Conservation (phyloP, 352 stramenopile species). For the Phytophthora pluvialis region DNA sequence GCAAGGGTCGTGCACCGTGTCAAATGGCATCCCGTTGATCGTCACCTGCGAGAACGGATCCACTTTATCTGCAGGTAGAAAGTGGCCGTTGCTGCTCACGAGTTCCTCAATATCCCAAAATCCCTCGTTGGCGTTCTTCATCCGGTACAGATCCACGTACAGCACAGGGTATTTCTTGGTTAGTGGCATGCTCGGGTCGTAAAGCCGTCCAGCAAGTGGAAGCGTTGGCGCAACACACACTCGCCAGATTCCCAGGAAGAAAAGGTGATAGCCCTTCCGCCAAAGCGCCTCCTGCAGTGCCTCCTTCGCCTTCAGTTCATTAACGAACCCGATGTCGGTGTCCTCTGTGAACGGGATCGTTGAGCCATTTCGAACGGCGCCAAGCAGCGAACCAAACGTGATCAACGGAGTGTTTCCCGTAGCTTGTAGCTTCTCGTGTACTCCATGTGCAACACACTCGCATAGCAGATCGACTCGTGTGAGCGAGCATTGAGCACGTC, state of each 20-base stretch:
- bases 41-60: conserved; percentile 33
- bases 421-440: conserved; percentile 47
- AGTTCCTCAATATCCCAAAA: conserved; percentile 37
- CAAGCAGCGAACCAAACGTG: conserved; percentile 53
- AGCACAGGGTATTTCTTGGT: conserved; percentile 27
- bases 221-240: conserved; percentile 52
- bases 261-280: conserved; percentile 63
- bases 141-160: conserved; percentile 51
- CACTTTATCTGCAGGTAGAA: conserved; percentile 25
- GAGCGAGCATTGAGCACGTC: conserved; percentile 40
- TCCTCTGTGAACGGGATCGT: conserved; percentile 68
- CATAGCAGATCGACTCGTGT: conserved; percentile 47
- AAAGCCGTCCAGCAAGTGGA: conserved; percentile 42
- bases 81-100: conserved; percentile 19
- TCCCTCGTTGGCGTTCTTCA: conserved; percentile 11
- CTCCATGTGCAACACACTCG: conserved; percentile 61
- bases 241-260: conserved; percentile 42
- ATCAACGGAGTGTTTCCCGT: conserved; percentile 38
- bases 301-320: conserved; percentile 14
- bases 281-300: conserved; percentile 27
- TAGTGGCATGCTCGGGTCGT: conserved; percentile 33
- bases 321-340: conserved; percentile 49
- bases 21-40: conserved; percentile 41
- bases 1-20: conserved; percentile 45
- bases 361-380: conserved; percentile 50